These are phyloP conservation scores for Exobasidium cylindrosporum DNA, from an alignment of 1,284 basidiomycete species.

Conservation along the genomic window DNA sequence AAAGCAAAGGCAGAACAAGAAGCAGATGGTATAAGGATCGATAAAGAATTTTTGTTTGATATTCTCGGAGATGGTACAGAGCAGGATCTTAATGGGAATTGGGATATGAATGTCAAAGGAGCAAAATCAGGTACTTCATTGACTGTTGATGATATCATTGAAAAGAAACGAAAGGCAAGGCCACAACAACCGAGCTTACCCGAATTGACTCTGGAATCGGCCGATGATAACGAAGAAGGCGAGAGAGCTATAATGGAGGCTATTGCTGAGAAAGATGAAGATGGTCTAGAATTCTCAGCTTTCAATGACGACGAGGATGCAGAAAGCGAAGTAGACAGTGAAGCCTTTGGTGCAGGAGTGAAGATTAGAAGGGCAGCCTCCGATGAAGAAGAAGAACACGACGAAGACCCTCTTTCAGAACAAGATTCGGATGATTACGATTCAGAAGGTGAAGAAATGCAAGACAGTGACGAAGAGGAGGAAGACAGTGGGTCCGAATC, in stretches of 20 bases:
- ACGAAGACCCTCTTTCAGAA: conserved; percentile 37
- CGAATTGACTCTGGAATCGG: neutral
- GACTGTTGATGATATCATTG: conserved; percentile 53
- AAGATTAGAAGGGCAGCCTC: conserved; percentile 28
- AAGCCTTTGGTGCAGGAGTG: conserved; percentile 41
- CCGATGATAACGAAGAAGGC: conserved; percentile 15
- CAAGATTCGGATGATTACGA: neutral
- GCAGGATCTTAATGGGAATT: conserved; percentile 20
- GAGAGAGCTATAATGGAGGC: too few relatives aligned
- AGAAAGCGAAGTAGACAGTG: conserved; percentile 35
- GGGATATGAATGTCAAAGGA: conserved; percentile 45
- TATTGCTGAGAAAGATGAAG: conserved; percentile 22
- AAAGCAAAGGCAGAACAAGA: neutral
- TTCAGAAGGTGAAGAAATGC: conserved; percentile 25
- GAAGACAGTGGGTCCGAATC: conserved; percentile 25
- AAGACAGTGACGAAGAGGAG: conserved; percentile 55
- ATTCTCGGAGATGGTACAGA: conserved; percentile 30
- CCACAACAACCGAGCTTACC: conserved; percentile 20
- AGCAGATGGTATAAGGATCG: conserved; percentile 15
- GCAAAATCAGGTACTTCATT: conserved; percentile 23
- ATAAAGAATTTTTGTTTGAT: conserved; percentile 37
- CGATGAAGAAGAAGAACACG: conserved; percentile 36
- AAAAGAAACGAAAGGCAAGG: conserved; percentile 34
- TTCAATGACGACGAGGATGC: conserved; percentile 28
- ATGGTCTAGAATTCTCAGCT: conserved; percentile 24